These are phyloP conservation scores for Amanita phalloides DNA, from an alignment of 768 basidiomycete genomes.

Conservation along the genomic window DNA sequence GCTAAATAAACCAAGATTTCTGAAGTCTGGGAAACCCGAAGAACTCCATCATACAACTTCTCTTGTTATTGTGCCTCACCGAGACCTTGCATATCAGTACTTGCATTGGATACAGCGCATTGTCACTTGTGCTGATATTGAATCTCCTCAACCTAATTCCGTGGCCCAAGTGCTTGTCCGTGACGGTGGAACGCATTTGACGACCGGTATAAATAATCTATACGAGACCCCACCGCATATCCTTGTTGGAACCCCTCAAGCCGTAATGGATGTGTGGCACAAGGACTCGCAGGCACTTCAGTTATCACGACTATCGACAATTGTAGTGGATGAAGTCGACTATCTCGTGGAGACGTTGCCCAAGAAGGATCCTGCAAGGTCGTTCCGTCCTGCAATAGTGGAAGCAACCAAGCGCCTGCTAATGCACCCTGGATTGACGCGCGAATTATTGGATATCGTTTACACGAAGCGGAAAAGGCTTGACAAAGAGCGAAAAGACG, in stretches of 20 bases:
- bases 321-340: constrained; percentile 73
- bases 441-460: constrained; percentile 47
- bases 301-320: constrained; percentile 35
- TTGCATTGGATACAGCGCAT: constrained; percentile 54
- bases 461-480: constrained; percentile 27
- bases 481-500: constrained; percentile 11
- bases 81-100: constrained; percentile 61
- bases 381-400: constrained; percentile 21
- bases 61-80: constrained; percentile 61
- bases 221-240: constrained; percentile 46
- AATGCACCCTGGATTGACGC: constrained; percentile 48
- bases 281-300: constrained; percentile 32
- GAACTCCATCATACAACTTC: constrained; percentile 30
- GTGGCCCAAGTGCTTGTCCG: constrained; percentile 57
- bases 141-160: constrained; percentile 22
- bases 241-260: constrained; percentile 64
- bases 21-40: constrained; percentile 11
- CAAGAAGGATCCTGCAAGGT: constrained; percentile 25
- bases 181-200: constrained; percentile 28
- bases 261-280: constrained; percentile 44
- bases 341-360: constrained; percentile 52
- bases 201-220: constrained; percentile 27
- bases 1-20: constrained; percentile 40
- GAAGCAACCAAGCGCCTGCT: constrained; percentile 31
- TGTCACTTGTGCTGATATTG: constrained; percentile 19